Percentiles rank a stretch among this genome's conserved stretches.
Conservation (phyloP, 140 eudicot species). For the Oenanthe javanica region DNA sequence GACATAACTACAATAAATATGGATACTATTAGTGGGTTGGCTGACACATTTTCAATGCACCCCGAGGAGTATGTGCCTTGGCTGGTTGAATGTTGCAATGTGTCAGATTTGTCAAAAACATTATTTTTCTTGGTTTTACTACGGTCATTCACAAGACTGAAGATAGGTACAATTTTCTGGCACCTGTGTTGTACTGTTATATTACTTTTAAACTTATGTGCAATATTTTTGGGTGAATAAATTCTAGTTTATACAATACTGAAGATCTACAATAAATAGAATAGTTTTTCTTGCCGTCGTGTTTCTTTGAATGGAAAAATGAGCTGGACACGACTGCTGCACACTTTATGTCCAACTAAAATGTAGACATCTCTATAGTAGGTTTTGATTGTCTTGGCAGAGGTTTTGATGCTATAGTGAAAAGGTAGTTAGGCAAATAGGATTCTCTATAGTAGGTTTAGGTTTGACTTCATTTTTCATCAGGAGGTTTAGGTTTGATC, state of each 20-base stretch:
- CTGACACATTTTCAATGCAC: constrained; percentile 40
- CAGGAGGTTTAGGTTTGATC: not conserved
- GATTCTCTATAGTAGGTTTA: not conserved
- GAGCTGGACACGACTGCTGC: not conserved
- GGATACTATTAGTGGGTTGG: constrained; percentile 51
- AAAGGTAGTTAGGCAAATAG: not conserved
- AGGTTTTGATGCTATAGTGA: not conserved
- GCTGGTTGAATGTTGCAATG: constrained; percentile 57
- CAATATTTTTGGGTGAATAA: not conserved
- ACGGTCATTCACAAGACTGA: constrained; percentile 41
- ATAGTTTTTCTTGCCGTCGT: not conserved
- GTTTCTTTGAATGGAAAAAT: not conserved
- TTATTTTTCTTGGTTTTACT: constrained; percentile 59
- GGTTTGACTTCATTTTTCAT: not conserved
- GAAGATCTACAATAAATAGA: not conserved
- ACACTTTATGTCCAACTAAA: not conserved
- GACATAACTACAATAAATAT: constrained; percentile 42
- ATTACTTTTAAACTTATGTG: not conserved
- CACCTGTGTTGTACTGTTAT: not conserved
- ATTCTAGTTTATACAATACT: not conserved
- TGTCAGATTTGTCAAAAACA: constrained; percentile 52
- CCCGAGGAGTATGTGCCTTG: constrained; percentile 50
- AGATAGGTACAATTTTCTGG: constrained; percentile 36
- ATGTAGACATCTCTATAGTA: not conserved
- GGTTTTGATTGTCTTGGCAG: not conserved